Evolutionary conservation across 192 early-diverging fungal genomes (phyloP), one percentile per base, ranked within the genome.

Genomic region (Dissophora ornata): DNA sequence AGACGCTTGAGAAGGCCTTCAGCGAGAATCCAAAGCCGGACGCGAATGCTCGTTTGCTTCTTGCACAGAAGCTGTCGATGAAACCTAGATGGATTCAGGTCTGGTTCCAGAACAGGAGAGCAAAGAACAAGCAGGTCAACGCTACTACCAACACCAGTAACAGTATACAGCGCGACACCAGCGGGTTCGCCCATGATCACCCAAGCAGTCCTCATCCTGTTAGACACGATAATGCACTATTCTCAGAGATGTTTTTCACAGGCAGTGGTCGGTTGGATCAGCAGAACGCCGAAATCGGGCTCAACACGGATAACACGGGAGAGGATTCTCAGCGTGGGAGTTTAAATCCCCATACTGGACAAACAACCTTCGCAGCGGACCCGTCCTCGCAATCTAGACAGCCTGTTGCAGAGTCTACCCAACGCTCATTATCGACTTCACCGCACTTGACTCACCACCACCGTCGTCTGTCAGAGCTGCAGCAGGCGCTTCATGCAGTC

Each of bases 101-200:
- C 40, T 94, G 92, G 92, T 94, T 94, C 69, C 92, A 94, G 71
- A 94, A 94, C 81, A 81, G 91, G 22, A 86, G 93, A 40, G 93
- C 91, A 47, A 94, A 94, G 77, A 86, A 82, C 62, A 91, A 90
- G 34, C 69, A 71, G 50, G 44, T 19, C 44, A 36, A n/a, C 29
- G 29, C 11, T 19, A 57, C 25, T 22, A 48, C 11, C 7, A 25
- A 34, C 25, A 50, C 16, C 55, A 33, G 5, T n/a, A 25, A 0
- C n/a, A 21, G 33, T 21, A 38, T 45, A n/a, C n/a, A 9, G 4
- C 13, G 36, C 36, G 36, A 38, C 36, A 38, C 7, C 13, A 38
- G 13, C 36, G 13, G 36, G n/a, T n/a, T n/a, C n/a, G n/a, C n/a
- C n/a, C n/a, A n/a, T n/a, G n/a, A n/a, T n/a, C n/a, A n/a, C n/a